phyloP scores from a whole-genome alignment of 352 stramenopile genomes.

The Globisporangium emineosum region DNA sequence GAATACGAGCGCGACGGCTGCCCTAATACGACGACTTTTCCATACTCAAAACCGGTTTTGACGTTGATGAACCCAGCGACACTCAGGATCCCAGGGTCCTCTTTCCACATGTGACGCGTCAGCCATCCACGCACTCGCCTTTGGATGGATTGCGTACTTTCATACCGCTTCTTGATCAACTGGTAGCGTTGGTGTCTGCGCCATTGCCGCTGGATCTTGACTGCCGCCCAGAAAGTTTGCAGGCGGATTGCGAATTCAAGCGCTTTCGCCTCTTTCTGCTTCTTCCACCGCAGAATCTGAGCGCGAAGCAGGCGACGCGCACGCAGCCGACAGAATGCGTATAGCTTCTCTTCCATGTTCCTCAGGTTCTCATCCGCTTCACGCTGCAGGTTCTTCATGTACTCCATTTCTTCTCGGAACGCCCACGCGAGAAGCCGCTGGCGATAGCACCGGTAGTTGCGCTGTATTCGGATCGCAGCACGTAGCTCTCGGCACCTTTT shows the following conservation, averaged over 20 bases:
- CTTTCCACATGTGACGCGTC: conserved; percentile 62
- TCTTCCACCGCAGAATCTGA: conserved; percentile 43
- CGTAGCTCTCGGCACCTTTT: conserved; percentile 33
- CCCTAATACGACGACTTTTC: conserved; percentile 34
- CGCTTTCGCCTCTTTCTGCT: conserved; percentile 26
- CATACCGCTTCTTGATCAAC: conserved; percentile 48
- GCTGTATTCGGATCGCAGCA: conserved; percentile 41
- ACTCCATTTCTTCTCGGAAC: conserved; percentile 55
- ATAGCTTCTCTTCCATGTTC: conserved; percentile 44
- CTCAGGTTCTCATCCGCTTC: conserved; percentile 41
- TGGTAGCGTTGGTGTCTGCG: conserved; percentile 41
- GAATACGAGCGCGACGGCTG: conserved; percentile 53
- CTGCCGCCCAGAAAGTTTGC: conserved; percentile 37
- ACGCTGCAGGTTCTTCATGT: conserved; percentile 42
- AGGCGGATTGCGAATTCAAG: conserved; percentile 34
- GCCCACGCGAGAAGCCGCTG: conserved; percentile 48
- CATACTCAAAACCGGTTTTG: conserved; percentile 45
- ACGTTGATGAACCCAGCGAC: conserved; percentile 37
- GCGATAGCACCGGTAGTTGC: conserved; percentile 53
- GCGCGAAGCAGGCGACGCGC: conserved; percentile 44
- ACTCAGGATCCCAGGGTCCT: conserved; percentile 47
- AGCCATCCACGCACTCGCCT: conserved; percentile 59
- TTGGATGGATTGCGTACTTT: conserved; percentile 45
- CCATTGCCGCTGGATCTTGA: conserved; percentile 68
- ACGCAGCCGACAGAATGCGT: conserved; percentile 42